A percentile compares a stretch with the other conserved stretches of the same genome.
These are phyloP conservation scores for Solanum clarkiae DNA, from an alignment of 257 asterid genomes.

Conservation along the genomic window DNA sequence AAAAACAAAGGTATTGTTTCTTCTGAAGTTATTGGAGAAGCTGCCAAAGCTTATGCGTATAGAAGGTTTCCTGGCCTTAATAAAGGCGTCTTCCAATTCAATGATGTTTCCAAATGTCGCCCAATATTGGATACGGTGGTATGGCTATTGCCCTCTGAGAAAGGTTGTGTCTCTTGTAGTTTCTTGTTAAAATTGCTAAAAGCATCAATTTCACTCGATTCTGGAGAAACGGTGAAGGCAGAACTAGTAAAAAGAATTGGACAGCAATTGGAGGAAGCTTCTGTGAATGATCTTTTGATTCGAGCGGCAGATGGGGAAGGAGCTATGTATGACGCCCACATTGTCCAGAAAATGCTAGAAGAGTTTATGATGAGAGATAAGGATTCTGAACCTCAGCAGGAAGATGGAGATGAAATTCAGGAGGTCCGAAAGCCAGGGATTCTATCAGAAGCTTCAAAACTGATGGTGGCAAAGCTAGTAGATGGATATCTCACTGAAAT, in stretches of 20 bases:
- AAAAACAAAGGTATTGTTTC: slow-evolving; percentile 42
- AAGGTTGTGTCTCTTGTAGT: slow-evolving; percentile 63
- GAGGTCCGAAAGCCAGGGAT: slow-evolving; percentile 65
- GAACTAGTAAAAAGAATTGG: slow-evolving; percentile 64
- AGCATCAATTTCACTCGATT: slow-evolving; percentile 55
- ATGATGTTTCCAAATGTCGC: slow-evolving; percentile 41
- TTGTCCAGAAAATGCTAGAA: slow-evolving; percentile 52
- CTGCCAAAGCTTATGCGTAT: slow-evolving; percentile 73
- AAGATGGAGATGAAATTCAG: slow-evolving; percentile 46
- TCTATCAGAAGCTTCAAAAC: slow-evolving; percentile 88
- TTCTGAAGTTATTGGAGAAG: slow-evolving; percentile 74
- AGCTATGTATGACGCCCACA: slow-evolving; percentile 36
- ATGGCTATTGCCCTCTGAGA: slow-evolving; percentile 70
- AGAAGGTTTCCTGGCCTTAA: slow-evolving; percentile 57
- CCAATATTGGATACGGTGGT: slow-evolving; percentile 51
- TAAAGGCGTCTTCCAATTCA: slow-evolving; percentile 35
- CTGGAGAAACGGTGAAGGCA: slow-evolving; percentile 39
- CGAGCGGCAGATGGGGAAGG: slow-evolving; percentile 42
- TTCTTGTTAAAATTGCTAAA: slow-evolving; percentile 78
- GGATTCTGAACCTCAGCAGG: slow-evolving; percentile 25
- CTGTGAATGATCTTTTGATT: slow-evolving; percentile 65
- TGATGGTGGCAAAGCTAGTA: slow-evolving; percentile 86
- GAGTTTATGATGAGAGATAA: slow-evolving; percentile 51
- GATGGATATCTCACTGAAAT: slow-evolving; percentile 83
- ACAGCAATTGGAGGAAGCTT: slow-evolving; percentile 85